These are phyloP conservation scores for Plasmodium relictum DNA, from an alignment of 169 alveolate species.

Conservation along the genomic window DNA sequence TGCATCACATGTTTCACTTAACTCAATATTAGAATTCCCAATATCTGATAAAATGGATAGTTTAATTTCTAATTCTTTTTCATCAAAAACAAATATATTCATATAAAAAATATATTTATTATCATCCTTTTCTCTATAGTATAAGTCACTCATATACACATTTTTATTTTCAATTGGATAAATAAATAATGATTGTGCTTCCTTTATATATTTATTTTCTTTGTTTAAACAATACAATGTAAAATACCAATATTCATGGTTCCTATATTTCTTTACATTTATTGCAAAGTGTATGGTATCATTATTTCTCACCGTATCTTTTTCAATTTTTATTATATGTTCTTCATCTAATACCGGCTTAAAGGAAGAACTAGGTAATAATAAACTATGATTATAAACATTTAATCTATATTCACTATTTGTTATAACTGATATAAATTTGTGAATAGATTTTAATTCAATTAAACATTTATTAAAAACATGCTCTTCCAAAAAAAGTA, in stretches of 20 bases:
- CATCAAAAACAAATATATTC: constrained; percentile 38
- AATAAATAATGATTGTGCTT: constrained; percentile 43
- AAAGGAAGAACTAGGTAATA: constrained; percentile 34
- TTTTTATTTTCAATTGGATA: constrained; percentile 41
- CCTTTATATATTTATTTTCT: constrained; percentile 33
- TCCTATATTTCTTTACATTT: constrained; percentile 29
- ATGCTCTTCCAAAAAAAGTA: constrained; percentile 18
- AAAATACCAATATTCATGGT: constrained; percentile 39
- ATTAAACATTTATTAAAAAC: constrained; percentile 31
- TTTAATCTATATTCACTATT: constrained; percentile 24
- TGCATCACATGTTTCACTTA: constrained; percentile 38
- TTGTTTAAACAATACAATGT: constrained; percentile 16
- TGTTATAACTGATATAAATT: constrained; percentile 29
- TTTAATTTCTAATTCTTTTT: constrained; percentile 63
- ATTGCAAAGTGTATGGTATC: constrained; percentile 31
- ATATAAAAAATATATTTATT: constrained; percentile 29
- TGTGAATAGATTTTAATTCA: constrained; percentile 44
- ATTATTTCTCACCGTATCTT: constrained; percentile 12
- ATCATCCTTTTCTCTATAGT: constrained; percentile 17
- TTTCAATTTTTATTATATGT: constrained; percentile 19
- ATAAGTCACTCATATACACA: constrained; percentile 45
- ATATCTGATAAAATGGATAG: not conserved
- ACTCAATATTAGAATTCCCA: not conserved
- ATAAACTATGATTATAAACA: constrained; percentile 12
- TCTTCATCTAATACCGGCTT: constrained; percentile 32